Evolutionary conservation across 345 rosid genomes (phyloP).

Genomic region (Euphorbia lathyris): DNA sequence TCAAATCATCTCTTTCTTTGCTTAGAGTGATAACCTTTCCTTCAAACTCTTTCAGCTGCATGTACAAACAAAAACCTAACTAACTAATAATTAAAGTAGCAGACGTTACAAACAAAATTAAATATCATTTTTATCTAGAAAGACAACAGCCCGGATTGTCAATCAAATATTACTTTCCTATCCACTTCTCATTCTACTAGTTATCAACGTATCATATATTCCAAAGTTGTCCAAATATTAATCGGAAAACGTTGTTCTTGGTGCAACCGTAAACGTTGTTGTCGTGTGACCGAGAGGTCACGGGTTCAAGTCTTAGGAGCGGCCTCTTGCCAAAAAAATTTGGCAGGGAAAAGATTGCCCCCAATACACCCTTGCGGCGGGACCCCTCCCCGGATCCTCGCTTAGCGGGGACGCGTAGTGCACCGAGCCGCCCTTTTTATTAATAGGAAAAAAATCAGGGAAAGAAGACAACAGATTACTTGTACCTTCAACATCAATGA

Average conservation of each 20-base stretch:
- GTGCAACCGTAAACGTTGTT: no score
- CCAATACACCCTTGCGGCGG: no score
- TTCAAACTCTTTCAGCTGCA: slow-evolving; percentile 72
- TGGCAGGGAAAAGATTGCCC: no score
- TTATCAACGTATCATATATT: background rate
- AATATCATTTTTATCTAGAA: background rate
- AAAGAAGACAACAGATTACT: slow-evolving; percentile 14
- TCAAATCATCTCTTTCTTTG: slow-evolving; percentile 71
- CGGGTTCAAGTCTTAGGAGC: no score
- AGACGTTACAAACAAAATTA: background rate
- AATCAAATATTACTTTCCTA: background rate
- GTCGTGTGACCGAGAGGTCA: no score
- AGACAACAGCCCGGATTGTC: background rate
- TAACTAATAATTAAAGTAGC: slow-evolving; percentile 10
- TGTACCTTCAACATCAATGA: slow-evolving; percentile 54
- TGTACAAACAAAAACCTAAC: slow-evolving; percentile 16
- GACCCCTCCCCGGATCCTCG: no score
- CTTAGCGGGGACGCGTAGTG: no score
- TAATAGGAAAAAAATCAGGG: background rate
- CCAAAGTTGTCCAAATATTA: background rate
- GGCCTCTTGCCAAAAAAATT: no score
- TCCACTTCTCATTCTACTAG: background rate
- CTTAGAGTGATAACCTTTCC: slow-evolving; percentile 52
- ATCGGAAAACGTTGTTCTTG: no score
- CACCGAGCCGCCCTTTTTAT: no score